These are phyloP conservation scores for Pseudozyma pruni DNA, from an alignment of 1,284 basidiomycete species.

Conservation along the genomic window DNA sequence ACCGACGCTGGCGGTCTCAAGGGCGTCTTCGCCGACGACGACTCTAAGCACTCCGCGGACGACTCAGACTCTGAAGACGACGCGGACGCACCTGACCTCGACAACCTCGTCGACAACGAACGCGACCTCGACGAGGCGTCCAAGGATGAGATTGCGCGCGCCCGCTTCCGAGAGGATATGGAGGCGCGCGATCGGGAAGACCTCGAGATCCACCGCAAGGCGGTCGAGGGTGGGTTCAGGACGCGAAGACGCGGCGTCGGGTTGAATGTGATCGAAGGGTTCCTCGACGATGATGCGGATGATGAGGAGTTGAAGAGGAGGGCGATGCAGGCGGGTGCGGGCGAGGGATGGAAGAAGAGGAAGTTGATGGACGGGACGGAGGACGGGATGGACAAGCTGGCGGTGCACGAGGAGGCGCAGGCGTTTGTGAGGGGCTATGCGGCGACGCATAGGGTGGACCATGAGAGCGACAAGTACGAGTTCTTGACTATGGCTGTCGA, in stretches of 20 bases:
- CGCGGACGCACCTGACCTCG: conserved; percentile 58
- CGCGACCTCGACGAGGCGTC: conserved; percentile 58
- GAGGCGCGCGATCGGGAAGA: conserved; percentile 55
- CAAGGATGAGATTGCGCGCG: conserved; percentile 55
- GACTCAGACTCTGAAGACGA: conserved; percentile 56
- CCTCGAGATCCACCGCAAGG: conserved; percentile 57
- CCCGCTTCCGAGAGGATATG: conserved; percentile 54
- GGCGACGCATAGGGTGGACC: conserved; percentile 45
- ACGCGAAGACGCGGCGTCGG: conserved; percentile 42
- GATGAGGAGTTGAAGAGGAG: conserved; percentile 53
- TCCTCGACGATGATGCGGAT: conserved; percentile 64
- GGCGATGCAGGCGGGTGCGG: conserved; percentile 34
- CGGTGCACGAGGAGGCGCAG: conserved; percentile 49
- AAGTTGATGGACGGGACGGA: conserved; percentile 52
- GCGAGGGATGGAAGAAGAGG: conserved; percentile 37
- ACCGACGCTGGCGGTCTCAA: conserved; percentile 54
- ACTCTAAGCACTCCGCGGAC: conserved; percentile 23
- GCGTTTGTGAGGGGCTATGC: conserved; percentile 57
- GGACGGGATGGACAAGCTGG: conserved; percentile 58
- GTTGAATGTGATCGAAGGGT: conserved; percentile 47
- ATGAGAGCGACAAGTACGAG: conserved; percentile 49
- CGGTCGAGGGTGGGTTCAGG: conserved; percentile 50
- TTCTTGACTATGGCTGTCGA: conserved; percentile 44
- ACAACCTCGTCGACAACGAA: conserved; percentile 61
- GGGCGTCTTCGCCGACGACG: conserved; percentile 59